Evolutionary conservation across 192 early-diverging fungal species (phyloP).

Genomic region (Entophlyctis luteolus): DNA sequence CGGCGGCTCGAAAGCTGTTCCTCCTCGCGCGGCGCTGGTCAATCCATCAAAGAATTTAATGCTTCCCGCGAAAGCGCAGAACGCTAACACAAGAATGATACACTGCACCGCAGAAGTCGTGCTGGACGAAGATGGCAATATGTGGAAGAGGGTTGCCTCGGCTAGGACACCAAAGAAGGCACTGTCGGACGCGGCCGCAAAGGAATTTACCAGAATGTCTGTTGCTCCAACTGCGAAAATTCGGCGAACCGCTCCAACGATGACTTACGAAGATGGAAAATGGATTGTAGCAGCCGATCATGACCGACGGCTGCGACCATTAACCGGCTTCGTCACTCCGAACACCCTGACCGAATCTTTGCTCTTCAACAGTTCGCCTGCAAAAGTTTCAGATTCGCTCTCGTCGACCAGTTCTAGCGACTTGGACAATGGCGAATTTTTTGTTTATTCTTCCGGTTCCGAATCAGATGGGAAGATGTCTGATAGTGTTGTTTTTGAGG

Average conservation of each 20-base stretch:
- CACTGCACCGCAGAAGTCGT: neutral
- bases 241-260: neutral
- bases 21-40: neutral
- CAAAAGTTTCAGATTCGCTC: neutral
- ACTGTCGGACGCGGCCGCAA: neutral
- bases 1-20: neutral
- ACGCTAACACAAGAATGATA: neutral
- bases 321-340: neutral
- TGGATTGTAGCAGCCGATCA: slow-evolving; percentile 4
- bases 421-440: neutral
- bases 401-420: neutral
- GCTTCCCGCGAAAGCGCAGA: neutral
- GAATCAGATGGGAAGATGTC: neutral
- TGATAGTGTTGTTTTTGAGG: neutral
- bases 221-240: neutral
- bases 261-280: neutral
- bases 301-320: neutral
- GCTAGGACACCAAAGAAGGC: neutral
- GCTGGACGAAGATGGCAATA: slow-evolving; percentile 9
- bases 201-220: slow-evolving; percentile 8
- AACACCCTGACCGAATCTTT: neutral
- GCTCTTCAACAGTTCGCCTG: neutral
- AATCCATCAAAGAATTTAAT: neutral
- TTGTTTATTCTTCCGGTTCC: neutral
- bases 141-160: no score